A percentile compares a stretch with the other conserved stretches of the same genome.
Conservation (phyloP, 2,329 filamentous ascomycete genomes). For the Endoconidiophora polonica region DNA sequence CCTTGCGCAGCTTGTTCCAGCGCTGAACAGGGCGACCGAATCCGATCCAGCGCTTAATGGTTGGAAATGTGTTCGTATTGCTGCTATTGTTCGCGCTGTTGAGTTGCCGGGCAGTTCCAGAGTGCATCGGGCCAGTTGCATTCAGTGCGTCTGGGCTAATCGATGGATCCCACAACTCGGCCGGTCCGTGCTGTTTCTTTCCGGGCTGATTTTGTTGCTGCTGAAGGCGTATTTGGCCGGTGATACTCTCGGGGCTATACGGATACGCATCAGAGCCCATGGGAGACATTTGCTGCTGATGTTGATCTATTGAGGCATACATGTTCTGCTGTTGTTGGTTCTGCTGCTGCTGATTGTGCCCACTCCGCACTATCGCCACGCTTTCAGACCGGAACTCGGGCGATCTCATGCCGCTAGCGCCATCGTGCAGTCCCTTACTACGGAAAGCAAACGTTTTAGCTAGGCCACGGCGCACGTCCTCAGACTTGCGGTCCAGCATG, state of each 20-base stretch:
- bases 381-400: constrained; percentile 15
- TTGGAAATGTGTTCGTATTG: constrained; percentile 16
- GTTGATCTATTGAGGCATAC: constrained; percentile 12
- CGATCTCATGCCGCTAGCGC: background rate
- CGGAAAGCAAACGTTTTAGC: constrained; percentile 37
- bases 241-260: constrained; percentile 12
- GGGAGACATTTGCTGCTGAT: background rate
- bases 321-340: background rate
- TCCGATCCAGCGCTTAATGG: constrained; percentile 37
- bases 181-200: too few relatives aligned
- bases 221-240: background rate
- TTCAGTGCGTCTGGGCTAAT: too few relatives aligned
- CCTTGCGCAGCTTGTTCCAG: constrained; percentile 42
- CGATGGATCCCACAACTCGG: too few relatives aligned
- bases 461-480: constrained; percentile 35
- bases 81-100: background rate
- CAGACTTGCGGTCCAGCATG: constrained; percentile 37
- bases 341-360: background rate
- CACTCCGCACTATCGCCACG: constrained; percentile 15
- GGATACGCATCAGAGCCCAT: background rate
- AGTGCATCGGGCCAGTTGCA: background rate
- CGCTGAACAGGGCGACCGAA: constrained; percentile 27
- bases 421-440: constrained; percentile 21
- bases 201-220: background rate
- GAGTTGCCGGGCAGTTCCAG: constrained; percentile 7